Percentiles rank a stretch among this genome's conserved stretches.
These are phyloP conservation scores for Crataegus laevigata DNA, from an alignment of 306 rosid species.

Conservation along the genomic window DNA sequence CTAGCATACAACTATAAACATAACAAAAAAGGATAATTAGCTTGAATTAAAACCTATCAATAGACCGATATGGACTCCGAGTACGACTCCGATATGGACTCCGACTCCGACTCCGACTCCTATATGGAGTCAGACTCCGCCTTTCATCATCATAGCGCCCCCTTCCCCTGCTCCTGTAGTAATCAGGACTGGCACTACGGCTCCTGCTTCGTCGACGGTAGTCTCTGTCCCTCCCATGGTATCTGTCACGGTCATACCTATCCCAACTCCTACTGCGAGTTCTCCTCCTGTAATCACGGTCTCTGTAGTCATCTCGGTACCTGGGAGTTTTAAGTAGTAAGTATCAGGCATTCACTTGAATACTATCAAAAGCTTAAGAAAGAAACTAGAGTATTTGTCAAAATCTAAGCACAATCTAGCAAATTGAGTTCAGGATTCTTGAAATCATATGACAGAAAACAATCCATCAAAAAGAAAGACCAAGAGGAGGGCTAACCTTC, in stretches of 20 bases:
- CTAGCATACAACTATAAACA: background rate
- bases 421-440: background rate
- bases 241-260: conserved; percentile 52
- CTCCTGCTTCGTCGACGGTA: conserved; percentile 58
- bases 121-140: conserved; percentile 31
- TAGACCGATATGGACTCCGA: conserved; percentile 19
- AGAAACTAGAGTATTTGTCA: background rate
- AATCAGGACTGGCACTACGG: conserved; percentile 63
- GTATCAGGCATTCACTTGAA: background rate
- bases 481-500: conserved; percentile 30
- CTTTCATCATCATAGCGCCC: conserved; percentile 56
- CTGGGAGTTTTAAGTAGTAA: conserved; percentile 16
- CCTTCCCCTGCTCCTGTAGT: conserved; percentile 51
- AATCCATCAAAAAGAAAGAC: background rate
- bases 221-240: conserved; percentile 55
- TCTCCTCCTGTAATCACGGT: conserved; percentile 52
- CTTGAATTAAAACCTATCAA: conserved; percentile 45
- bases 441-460: background rate
- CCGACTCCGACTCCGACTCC: background rate
- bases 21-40: background rate
- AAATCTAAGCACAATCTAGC: background rate
- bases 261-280: conserved; percentile 75
- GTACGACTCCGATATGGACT: conserved; percentile 4
- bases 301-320: conserved; percentile 53
- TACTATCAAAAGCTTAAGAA: background rate